Percentiles rank a stretch among this genome's conserved stretches.
phyloP scores from a whole-genome alignment of 768 basidiomycete genomes.

The Symmetrospora coprosmae region DNA sequence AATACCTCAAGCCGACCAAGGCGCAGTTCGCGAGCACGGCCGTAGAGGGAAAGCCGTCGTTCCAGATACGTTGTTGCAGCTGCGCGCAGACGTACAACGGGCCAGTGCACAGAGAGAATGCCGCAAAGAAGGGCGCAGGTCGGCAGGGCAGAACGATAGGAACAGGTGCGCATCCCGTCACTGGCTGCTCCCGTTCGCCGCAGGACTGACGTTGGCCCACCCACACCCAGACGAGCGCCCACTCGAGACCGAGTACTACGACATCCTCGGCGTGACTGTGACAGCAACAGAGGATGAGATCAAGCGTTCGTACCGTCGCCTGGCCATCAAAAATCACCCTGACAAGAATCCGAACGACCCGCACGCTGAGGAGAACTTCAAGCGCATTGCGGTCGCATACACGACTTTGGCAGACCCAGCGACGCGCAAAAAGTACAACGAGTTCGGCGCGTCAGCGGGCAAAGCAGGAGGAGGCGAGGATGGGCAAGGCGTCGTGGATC shows the following conservation, averaged over 20 bases:
- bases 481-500: slow-evolving; percentile 42
- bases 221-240: slow-evolving; percentile 61
- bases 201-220: background rate
- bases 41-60: slow-evolving; percentile 45
- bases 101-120: slow-evolving; percentile 29
- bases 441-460: slow-evolving; percentile 45
- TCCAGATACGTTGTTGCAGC: slow-evolving; percentile 56
- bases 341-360: slow-evolving; percentile 57
- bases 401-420: slow-evolving; percentile 51
- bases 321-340: slow-evolving; percentile 71
- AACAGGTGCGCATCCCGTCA: background rate
- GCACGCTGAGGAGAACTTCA: slow-evolving; percentile 51
- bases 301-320: slow-evolving; percentile 68
- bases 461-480: slow-evolving; percentile 17
- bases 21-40: slow-evolving; percentile 35
- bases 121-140: slow-evolving; percentile 47
- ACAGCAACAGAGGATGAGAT: slow-evolving; percentile 68
- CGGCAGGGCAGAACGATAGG: slow-evolving; percentile 47
- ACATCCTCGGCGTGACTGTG: slow-evolving; percentile 55
- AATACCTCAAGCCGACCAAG: slow-evolving; percentile 40
- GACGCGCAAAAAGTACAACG: slow-evolving; percentile 69
- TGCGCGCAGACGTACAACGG: slow-evolving; percentile 45
- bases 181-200: background rate
- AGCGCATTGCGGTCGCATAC: slow-evolving; percentile 64
- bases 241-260: slow-evolving; percentile 80